Percentiles rank a stretch among this genome's conserved stretches.
Conservation (phyloP, 805 yeast species). For the Teunomyces cretensis region DNA sequence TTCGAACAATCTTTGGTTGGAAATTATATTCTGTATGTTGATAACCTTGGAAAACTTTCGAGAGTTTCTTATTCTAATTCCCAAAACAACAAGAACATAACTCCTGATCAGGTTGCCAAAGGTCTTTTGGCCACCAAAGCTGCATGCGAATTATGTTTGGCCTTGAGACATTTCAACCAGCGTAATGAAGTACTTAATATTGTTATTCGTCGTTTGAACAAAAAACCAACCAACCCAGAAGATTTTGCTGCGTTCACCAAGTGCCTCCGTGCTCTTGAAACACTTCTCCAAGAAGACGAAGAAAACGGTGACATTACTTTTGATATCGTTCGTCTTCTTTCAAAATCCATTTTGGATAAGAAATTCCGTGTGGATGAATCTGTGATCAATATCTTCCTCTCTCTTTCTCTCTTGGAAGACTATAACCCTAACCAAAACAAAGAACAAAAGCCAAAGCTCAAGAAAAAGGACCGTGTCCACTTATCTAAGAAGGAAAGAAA, state of each 20-base stretch:
- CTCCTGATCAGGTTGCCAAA: conserved; percentile 35
- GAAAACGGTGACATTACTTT: conserved; percentile 77
- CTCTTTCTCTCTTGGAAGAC: conserved; percentile 64
- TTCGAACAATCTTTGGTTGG: conserved; percentile 78
- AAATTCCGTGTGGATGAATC: conserved; percentile 81
- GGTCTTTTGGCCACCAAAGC: conserved; percentile 70
- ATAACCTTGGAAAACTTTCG: conserved; percentile 47
- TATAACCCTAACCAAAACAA: conserved; percentile 66
- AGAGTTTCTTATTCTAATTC: conserved; percentile 39
- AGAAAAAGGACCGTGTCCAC: conserved; percentile 88
- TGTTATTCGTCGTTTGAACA: conserved; percentile 63
- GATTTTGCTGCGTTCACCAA: conserved; percentile 52
- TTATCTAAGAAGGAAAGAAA: conserved; percentile 88
- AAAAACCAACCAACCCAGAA: conserved; percentile 51
- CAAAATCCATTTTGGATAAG: conserved; percentile 70
- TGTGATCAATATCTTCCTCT: conserved; percentile 68
- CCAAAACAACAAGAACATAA: conserved; percentile 29
- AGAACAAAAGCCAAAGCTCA: conserved; percentile 37
- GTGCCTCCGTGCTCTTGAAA: conserved; percentile 65
- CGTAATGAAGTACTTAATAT: conserved; percentile 72
- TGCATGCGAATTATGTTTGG: conserved; percentile 68
- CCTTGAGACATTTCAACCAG: conserved; percentile 77
- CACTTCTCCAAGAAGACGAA: conserved; percentile 71
- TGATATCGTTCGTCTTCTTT: conserved; percentile 66
- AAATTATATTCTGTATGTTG: conserved; percentile 68